Percentiles rank a stretch among this genome's conserved stretches.
phyloP scores from a whole-genome alignment of 345 rosid species.

The Eucalyptus cloeziana region DNA sequence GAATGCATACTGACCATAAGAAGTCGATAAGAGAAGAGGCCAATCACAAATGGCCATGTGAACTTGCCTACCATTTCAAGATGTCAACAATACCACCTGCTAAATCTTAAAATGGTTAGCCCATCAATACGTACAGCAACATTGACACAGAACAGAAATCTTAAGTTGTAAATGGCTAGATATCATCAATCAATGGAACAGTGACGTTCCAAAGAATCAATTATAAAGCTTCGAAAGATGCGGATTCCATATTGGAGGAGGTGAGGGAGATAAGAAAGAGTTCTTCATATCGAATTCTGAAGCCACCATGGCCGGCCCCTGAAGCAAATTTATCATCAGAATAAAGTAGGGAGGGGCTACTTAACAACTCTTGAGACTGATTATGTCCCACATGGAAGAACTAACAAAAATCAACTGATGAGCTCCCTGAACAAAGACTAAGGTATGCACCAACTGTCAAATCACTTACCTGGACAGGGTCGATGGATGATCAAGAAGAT shows the following conservation, averaged over 20 bases:
- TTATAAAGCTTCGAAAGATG: not conserved
- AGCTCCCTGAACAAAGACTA: not conserved
- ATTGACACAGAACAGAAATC: not conserved
- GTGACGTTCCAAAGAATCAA: not conserved
- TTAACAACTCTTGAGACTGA: not conserved
- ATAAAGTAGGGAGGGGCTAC: not conserved
- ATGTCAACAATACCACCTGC: not conserved
- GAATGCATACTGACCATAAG: not conserved
- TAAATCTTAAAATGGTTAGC: not conserved
- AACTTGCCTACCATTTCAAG: not conserved
- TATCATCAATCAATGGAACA: not conserved
- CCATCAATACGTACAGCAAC: not conserved
- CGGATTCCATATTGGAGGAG: not conserved
- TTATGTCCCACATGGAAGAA: not conserved
- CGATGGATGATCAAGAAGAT: not conserved
- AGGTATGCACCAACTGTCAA: not conserved
- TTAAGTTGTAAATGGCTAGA: not conserved
- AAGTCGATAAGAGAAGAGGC: not conserved
- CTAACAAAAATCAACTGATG: not conserved
- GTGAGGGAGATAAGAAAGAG: not conserved
- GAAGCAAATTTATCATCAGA: not conserved
- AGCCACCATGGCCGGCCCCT: not conserved
- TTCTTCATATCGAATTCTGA: not conserved
- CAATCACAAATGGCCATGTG: not conserved
- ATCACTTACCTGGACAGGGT: not conserved